A percentile compares a stretch with the other conserved stretches of the same genome.
Evolutionary conservation across 306 rosid species (phyloP).

Genomic region (Lathyrus tuberosus): DNA sequence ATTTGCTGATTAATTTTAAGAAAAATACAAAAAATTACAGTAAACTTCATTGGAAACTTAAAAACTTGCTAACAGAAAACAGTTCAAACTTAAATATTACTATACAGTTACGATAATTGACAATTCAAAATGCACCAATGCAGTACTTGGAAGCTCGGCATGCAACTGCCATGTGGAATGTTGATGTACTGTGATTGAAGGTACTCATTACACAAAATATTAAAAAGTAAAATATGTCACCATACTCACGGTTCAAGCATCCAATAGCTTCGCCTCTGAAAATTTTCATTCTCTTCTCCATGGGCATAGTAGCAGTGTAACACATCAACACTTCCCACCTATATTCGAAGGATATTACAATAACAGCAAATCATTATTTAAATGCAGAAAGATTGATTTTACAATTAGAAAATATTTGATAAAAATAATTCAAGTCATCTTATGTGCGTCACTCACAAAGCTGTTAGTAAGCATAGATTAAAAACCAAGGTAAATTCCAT

Average conservation of each 20-base stretch:
- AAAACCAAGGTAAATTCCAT: conserved; percentile 31
- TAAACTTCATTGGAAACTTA: conserved; percentile 29
- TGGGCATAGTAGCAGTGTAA: conserved; percentile 94
- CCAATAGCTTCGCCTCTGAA: conserved; percentile 97
- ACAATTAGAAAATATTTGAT: conserved; percentile 19
- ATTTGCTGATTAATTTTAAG: conserved; percentile 33
- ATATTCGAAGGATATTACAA: conserved; percentile 47
- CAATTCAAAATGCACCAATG: conserved; percentile 19
- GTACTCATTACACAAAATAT: conserved; percentile 24
- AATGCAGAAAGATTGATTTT: conserved; percentile 20
- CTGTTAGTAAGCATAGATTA: conserved; percentile 20
- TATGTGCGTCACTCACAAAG: conserved; percentile 4
- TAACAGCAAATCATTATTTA: conserved; percentile 31
- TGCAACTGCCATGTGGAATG: conserved; percentile 11
- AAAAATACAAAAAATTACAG: conserved; percentile 9
- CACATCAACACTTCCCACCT: conserved; percentile 88
- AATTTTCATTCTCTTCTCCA: conserved; percentile 85
- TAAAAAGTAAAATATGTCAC: conserved; percentile 32
- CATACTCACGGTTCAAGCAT: conserved; percentile 82
- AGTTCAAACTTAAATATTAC: conserved; percentile 13
- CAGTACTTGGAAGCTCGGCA: conserved; percentile 26
- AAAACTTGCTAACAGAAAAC: conserved; percentile 13
- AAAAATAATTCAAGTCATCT: conserved; percentile 1
- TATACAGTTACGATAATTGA: background rate
- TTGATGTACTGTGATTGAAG: conserved; percentile 22